Conservation (phyloP, 805 yeast species). For the Kodamaea jinghongensis region DNA sequence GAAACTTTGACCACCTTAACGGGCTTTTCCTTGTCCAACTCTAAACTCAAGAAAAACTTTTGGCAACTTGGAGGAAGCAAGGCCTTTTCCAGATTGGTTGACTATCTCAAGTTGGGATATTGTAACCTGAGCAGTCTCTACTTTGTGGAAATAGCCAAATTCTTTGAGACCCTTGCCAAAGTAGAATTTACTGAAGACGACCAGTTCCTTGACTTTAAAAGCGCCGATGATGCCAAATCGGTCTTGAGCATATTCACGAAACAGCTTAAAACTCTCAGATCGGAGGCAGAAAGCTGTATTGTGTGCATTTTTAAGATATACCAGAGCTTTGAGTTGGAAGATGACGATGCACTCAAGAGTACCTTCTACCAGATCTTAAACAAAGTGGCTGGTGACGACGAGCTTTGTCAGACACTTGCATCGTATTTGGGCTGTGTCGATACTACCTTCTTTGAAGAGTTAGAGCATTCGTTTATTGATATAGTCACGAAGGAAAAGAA, state of each 20-base stretch:
- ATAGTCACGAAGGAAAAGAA: slow-evolving; percentile 1
- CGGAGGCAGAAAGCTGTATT: slow-evolving; percentile 18
- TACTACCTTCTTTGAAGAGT: slow-evolving; percentile 5
- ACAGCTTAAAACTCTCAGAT: slow-evolving; percentile 15
- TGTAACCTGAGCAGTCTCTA: slow-evolving; percentile 52
- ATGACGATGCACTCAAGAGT: slow-evolving; percentile 2
- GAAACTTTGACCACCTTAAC: slow-evolving; percentile 45
- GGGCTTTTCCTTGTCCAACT: slow-evolving; percentile 16
- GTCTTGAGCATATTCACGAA: slow-evolving; percentile 18
- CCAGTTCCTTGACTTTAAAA: slow-evolving; percentile 18
- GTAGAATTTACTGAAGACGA: slow-evolving; percentile 9
- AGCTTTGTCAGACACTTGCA: not conserved
- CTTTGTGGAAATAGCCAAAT: slow-evolving; percentile 30
- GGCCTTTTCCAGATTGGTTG: slow-evolving; percentile 39
- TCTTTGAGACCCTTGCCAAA: slow-evolving; percentile 20
- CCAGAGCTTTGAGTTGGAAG: slow-evolving; percentile 12
- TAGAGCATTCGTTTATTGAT: not conserved
- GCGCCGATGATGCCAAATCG: slow-evolving; percentile 17
- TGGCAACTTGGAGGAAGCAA: slow-evolving; percentile 52
- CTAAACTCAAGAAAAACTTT: slow-evolving; percentile 44
- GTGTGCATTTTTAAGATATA: slow-evolving; percentile 19
- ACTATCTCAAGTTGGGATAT: slow-evolving; percentile 51
- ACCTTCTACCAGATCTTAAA: slow-evolving; percentile 6
- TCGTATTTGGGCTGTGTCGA: not conserved
- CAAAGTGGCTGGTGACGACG: not conserved